Evolutionary conservation across 495 filamentous ascomycete genomes (phyloP).

Genomic region (Daldinia decipiens): DNA sequence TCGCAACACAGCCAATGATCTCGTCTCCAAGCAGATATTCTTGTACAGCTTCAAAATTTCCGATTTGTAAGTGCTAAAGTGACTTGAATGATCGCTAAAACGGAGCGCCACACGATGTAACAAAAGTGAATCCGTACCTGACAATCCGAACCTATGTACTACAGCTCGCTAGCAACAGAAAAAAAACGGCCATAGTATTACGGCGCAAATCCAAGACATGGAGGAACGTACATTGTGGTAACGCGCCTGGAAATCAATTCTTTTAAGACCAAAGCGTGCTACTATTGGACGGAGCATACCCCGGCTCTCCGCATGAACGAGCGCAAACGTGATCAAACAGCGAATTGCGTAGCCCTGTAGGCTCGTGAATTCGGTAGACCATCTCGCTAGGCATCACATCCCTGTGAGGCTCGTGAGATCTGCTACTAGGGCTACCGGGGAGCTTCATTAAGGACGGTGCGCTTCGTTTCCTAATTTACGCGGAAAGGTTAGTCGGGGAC

Average conservation of each 20-base stretch:
- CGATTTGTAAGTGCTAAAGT: conserved; percentile 33
- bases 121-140: conserved; percentile 39
- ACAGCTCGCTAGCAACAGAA: conserved; percentile 33
- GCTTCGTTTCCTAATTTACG: conserved; percentile 36
- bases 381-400: conserved; percentile 7
- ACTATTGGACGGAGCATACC: conserved; percentile 11
- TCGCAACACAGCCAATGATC: not conserved
- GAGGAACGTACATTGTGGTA: conserved; percentile 20
- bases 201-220: conserved; percentile 40
- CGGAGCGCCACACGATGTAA: conserved; percentile 4
- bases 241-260: conserved; percentile 35
- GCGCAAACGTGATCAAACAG: conserved; percentile 42
- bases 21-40: not conserved
- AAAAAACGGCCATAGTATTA: conserved; percentile 40
- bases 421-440: not conserved
- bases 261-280: conserved; percentile 29
- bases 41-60: conserved; percentile 11
- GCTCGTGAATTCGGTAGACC: not conserved
- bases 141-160: conserved; percentile 26
- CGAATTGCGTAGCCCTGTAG: conserved; percentile 5
- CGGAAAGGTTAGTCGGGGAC: conserved; percentile 33
- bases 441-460: not conserved
- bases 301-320: conserved; percentile 40
- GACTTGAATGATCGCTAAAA: conserved; percentile 29
- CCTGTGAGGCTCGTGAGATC: conserved; percentile 4